Base-by-base conservation (phyloP, 192 early-diverging fungal genomes). In the Backusella luteola region DNA sequence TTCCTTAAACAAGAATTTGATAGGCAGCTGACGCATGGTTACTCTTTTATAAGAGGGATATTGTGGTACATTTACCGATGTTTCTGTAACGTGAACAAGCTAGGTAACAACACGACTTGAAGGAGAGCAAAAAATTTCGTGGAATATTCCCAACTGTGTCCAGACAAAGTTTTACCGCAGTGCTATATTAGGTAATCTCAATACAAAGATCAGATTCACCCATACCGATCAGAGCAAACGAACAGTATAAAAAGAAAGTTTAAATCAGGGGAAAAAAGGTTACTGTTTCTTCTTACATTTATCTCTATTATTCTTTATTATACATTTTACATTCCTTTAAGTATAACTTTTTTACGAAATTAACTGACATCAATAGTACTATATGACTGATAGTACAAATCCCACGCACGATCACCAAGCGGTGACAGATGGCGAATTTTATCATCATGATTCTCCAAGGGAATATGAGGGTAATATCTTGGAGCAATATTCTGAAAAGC, bases 401-500 rank as follows among this genome's bases (percentile, higher is more conserved):
- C 69, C 44, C 29, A 71, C 69, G 41, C 69, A 71, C 39, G 69
- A 71, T 29, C 69, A 44, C 38, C 35, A 71, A 39, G 69, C 41
- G 36, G 41, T 71, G 39, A 42, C 69, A 23, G 39, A 71, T 14
- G 44, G 59, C 14, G 69, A 71, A 71, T 71, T 29, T 26, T 71
- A 71, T 44, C 69, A 71, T 17, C 36, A 71, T 23, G 21, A 19
- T 1, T 15, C n/a, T 71, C 69, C 26, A 39, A 38, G 69, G 29
- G 68, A 79, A 66, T 38, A 71, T 44, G 39, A 44, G 11, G 49
- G 44, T 34, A 68, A 68, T n/a, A 8, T 46, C 12, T 68, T 78
- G 63, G 71, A 83, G 74, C 84, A 87, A 71, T 83, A 87, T 52
- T 75, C 79, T 70, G 84, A 84, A 68, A 80, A 82, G 35, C 74